Evolutionary conservation across 441 rosid species (phyloP).

Genomic region (Theobroma grandiflorum): DNA sequence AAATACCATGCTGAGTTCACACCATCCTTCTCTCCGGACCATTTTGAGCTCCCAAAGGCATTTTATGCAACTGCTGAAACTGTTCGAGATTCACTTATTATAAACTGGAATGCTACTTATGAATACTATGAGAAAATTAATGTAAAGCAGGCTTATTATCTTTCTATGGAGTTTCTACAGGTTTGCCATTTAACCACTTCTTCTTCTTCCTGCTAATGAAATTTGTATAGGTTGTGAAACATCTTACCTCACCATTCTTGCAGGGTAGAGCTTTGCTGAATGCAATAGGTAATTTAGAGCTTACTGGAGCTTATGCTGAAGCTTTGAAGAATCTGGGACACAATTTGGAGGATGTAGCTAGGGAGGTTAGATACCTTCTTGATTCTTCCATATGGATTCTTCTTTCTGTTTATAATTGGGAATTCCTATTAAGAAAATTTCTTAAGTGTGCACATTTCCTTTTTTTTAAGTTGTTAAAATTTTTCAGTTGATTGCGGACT

Average conservation of each 20-base stretch:
- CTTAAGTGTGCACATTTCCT: neutral
- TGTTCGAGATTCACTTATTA: slow-evolving; percentile 76
- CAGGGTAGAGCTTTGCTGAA: slow-evolving; percentile 94
- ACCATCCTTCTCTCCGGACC: slow-evolving; percentile 76
- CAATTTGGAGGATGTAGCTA: slow-evolving; percentile 69
- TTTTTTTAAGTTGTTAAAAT: slow-evolving; percentile 3
- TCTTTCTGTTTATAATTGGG: neutral
- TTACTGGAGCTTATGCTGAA: slow-evolving; percentile 85
- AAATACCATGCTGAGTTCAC: slow-evolving; percentile 88
- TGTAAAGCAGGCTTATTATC: slow-evolving; percentile 86
- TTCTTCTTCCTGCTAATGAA: neutral
- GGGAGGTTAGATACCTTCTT: slow-evolving; percentile 52
- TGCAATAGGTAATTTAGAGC: slow-evolving; percentile 91
- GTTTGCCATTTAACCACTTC: slow-evolving; percentile 41
- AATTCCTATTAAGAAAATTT: neutral
- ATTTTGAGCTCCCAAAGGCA: slow-evolving; percentile 80
- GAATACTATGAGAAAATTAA: slow-evolving; percentile 73
- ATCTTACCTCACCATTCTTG: slow-evolving; percentile 28
- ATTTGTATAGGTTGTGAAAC: slow-evolving; percentile 21
- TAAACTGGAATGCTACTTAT: slow-evolving; percentile 85
- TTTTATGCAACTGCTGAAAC: slow-evolving; percentile 88
- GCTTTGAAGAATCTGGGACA: slow-evolving; percentile 87
- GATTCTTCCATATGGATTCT: neutral
- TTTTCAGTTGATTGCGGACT: slow-evolving; percentile 23
- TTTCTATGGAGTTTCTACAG: slow-evolving; percentile 96